Evolutionary conservation across 768 basidiomycete species (phyloP).

Genomic region (Suillus tomentosus): DNA sequence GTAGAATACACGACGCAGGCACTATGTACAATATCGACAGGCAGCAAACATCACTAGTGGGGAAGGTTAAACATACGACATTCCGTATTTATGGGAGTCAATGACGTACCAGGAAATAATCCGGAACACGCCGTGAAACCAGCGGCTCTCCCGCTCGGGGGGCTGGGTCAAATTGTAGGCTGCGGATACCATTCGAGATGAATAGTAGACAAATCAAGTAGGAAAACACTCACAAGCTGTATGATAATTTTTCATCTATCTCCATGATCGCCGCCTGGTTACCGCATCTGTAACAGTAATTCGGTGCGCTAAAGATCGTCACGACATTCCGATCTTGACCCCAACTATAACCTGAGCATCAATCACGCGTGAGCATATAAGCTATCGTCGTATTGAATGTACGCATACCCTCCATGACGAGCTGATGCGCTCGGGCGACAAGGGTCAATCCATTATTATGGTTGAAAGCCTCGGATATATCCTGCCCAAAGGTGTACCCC

Average conservation of each 20-base stretch:
- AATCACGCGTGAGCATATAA: slow-evolving; percentile 15
- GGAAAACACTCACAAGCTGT: slow-evolving; percentile 73
- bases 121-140: slow-evolving; percentile 92
- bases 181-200: slow-evolving; percentile 31
- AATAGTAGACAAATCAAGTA: slow-evolving; percentile 7
- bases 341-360: slow-evolving; percentile 81
- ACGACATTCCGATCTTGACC: slow-evolving; percentile 99
- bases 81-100: neutral
- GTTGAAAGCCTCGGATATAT: slow-evolving; percentile 98
- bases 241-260: slow-evolving; percentile 97
- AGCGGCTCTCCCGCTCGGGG: slow-evolving; percentile 98
- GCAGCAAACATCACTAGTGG: slow-evolving; percentile 23
- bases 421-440: slow-evolving; percentile 90
- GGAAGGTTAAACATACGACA: slow-evolving; percentile 7
- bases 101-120: slow-evolving; percentile 83
- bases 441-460: slow-evolving; percentile 98
- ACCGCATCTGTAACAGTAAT: slow-evolving; percentile 99
- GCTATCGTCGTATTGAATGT: slow-evolving; percentile 8
- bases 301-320: slow-evolving; percentile 99
- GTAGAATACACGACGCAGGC: slow-evolving; percentile 25
- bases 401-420: slow-evolving; percentile 92
- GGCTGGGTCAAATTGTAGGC: slow-evolving; percentile 99
- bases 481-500: slow-evolving; percentile 98
- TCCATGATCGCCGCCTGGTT: slow-evolving; percentile 99
- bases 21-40: slow-evolving; percentile 27